Conservation (phyloP, 108 stramenopile genomes). For the Fragilariopsis cylindrus region DNA sequence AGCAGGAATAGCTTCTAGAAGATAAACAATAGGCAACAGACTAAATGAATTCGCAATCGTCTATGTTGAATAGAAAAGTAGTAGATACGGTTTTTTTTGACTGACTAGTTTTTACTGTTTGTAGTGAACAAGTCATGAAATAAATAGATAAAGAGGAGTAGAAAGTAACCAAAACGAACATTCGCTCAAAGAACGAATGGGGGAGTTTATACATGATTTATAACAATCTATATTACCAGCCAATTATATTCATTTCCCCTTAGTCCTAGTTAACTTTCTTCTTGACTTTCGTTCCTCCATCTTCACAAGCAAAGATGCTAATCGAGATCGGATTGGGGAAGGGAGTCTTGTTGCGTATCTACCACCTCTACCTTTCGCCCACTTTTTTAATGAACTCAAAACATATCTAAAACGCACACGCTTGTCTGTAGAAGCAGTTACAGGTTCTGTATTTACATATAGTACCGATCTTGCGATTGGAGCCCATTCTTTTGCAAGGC, state of each 20-base stretch:
- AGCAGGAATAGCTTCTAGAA: no score
- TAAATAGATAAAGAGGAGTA: no score
- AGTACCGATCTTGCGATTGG: constrained; percentile 70
- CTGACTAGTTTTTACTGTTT: no score
- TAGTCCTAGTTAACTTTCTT: neutral
- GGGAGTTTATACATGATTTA: no score
- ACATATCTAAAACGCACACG: constrained; percentile 72
- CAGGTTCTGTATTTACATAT: constrained; percentile 9
- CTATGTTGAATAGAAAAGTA: no score
- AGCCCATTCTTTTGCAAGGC: constrained; percentile 81
- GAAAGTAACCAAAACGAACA: no score
- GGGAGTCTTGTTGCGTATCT: constrained; percentile 57
- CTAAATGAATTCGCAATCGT: no score
- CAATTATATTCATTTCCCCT: neutral
- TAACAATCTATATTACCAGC: no score
- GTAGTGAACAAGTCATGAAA: no score
- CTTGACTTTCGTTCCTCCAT: constrained; percentile 48
- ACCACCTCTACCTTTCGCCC: constrained; percentile 66
- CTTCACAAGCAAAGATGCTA: constrained; percentile 55
- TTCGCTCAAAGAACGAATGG: no score
- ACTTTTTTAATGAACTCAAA: constrained; percentile 44
- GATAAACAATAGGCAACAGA: no score
- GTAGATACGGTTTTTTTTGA: no score
- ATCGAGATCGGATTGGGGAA: constrained; percentile 51
- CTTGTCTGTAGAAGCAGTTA: constrained; percentile 7